Conservation (phyloP, 2,329 filamentous ascomycete genomes). For the Didymella pomorum region DNA sequence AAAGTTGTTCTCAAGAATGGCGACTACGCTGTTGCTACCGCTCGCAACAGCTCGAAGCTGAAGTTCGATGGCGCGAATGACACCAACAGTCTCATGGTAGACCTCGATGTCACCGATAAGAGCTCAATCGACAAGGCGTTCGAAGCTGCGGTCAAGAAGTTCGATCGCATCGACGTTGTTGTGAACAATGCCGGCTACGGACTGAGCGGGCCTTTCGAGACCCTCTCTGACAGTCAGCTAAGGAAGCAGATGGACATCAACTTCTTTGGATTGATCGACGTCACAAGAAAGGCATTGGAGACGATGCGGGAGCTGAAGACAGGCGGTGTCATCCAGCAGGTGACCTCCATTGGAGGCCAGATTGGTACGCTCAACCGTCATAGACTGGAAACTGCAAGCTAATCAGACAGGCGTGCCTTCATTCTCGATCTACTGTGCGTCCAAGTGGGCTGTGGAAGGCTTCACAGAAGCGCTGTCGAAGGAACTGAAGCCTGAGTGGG, state of each 20-base stretch:
- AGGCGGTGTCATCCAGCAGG: slow-evolving; percentile 64
- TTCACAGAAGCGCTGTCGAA: slow-evolving; percentile 55
- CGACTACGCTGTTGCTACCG: slow-evolving; percentile 57
- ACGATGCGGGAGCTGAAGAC: slow-evolving; percentile 58
- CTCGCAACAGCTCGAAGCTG: slow-evolving; percentile 56
- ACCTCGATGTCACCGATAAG: slow-evolving; percentile 62
- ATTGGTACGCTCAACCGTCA: slow-evolving; percentile 40
- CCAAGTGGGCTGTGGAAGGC: slow-evolving; percentile 59
- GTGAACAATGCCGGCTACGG: slow-evolving; percentile 70
- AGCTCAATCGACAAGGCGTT: slow-evolving; percentile 58
- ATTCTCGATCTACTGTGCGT: slow-evolving; percentile 50
- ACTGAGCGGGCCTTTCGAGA: slow-evolving; percentile 62
- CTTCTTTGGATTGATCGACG: slow-evolving; percentile 65
- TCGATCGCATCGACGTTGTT: slow-evolving; percentile 65
- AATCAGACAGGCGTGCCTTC: slow-evolving; percentile 12
- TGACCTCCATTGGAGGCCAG: slow-evolving; percentile 63
- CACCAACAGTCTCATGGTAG: slow-evolving; percentile 58
- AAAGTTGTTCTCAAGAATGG: slow-evolving; percentile 54
- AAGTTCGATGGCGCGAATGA: slow-evolving; percentile 52
- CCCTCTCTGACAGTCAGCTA: slow-evolving; percentile 58
- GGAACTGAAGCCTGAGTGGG: slow-evolving; percentile 59
- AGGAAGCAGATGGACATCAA: slow-evolving; percentile 66
- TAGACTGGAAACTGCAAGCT: not conserved
- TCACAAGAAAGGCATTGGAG: slow-evolving; percentile 58
- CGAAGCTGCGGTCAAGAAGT: slow-evolving; percentile 56